A percentile compares a stretch with the other conserved stretches of the same genome.
phyloP scores from a whole-genome alignment of 2,329 filamentous ascomycete species.

The Penicillium brevicompactum region DNA sequence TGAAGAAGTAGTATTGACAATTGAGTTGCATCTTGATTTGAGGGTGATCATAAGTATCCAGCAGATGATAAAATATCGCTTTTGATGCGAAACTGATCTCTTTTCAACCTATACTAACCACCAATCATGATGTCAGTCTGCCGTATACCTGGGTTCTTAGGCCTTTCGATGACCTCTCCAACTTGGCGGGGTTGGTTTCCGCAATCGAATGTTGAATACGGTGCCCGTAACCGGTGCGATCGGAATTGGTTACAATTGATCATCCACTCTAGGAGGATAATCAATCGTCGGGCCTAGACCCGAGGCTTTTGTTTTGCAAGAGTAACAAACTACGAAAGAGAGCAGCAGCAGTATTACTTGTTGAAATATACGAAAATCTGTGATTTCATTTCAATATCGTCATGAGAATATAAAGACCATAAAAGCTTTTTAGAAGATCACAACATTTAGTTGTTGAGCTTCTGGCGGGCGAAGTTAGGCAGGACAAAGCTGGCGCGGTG shows the following conservation, averaged over 20 bases:
- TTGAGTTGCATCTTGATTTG: not conserved
- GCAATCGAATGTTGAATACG: not conserved
- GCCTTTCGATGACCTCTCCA: not conserved
- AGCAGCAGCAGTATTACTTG: not conserved
- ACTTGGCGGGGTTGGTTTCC: not conserved
- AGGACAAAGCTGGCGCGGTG: constrained; percentile 93
- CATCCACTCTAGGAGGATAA: not conserved
- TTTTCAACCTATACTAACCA: not conserved
- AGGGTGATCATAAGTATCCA: not conserved
- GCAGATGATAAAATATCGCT: not conserved
- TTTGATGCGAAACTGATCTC: not conserved
- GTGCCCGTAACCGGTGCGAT: not conserved
- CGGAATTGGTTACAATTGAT: not conserved
- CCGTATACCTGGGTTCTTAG: not conserved
- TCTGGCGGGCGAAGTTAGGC: constrained; percentile 88
- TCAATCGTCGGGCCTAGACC: too few relatives aligned
- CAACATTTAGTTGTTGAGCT: constrained; percentile 42
- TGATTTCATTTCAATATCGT: constrained; percentile 17
- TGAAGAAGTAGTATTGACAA: not conserved
- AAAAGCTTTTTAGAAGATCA: constrained; percentile 9
- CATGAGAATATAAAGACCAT: constrained; percentile 12
- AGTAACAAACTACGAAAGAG: not conserved
- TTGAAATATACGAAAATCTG: constrained; percentile 1
- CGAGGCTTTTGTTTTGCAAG: too few relatives aligned
- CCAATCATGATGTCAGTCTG: constrained; percentile 6